Conservation (phyloP, 805 yeast genomes). For the Wickerhamiella kurtzmanii region DNA sequence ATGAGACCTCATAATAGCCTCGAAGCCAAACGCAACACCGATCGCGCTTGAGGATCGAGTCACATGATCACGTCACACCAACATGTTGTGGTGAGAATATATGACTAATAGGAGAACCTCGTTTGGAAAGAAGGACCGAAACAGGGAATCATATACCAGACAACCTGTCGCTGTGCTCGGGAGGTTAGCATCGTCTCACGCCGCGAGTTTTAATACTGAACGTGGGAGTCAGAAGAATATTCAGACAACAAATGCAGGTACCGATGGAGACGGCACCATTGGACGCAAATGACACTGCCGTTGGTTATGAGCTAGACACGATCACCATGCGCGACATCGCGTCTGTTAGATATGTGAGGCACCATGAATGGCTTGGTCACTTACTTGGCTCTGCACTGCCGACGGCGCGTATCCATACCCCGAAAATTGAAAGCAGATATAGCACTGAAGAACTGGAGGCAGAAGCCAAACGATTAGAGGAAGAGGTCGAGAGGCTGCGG, state of each 20-base stretch:
- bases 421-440: slow-evolving; percentile 9
- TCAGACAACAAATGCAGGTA: not conserved
- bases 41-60: too few relatives aligned
- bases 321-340: slow-evolving; percentile 31
- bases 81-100: too few relatives aligned
- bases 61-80: too few relatives aligned
- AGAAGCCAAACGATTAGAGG: slow-evolving; percentile 21
- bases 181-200: too few relatives aligned
- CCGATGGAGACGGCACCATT: slow-evolving; percentile 13
- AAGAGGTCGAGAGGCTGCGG: slow-evolving; percentile 15
- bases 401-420: slow-evolving; percentile 17
- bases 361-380: slow-evolving; percentile 34
- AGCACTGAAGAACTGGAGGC: slow-evolving; percentile 11
- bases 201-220: too few relatives aligned
- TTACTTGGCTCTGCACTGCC: slow-evolving; percentile 28
- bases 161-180: too few relatives aligned
- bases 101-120: too few relatives aligned
- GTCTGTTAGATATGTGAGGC: slow-evolving; percentile 30
- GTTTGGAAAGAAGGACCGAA: too few relatives aligned
- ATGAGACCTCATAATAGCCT: too few relatives aligned
- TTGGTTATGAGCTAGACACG: slow-evolving; percentile 31
- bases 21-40: too few relatives aligned
- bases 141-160: too few relatives aligned
- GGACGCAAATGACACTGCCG: slow-evolving; percentile 19
- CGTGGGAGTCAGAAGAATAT: too few relatives aligned